Evolutionary conservation across 73 alveolate genomes (phyloP).

Genomic region (Urostyla sp.): DNA sequence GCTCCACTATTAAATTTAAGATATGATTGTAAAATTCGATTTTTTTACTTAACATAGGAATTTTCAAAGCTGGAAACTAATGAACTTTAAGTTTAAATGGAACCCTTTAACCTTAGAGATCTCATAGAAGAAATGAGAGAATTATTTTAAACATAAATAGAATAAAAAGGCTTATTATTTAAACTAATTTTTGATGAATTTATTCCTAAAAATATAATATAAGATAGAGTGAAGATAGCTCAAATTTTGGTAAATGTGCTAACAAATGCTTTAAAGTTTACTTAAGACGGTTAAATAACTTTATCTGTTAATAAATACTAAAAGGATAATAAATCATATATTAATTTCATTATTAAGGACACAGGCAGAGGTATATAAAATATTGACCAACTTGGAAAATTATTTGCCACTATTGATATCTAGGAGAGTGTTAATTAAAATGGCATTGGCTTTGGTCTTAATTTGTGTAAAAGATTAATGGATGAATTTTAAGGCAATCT

Average conservation of each 20-base stretch:
- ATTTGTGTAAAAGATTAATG: slow-evolving; percentile 31
- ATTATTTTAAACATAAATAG: background rate
- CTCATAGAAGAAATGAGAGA: background rate
- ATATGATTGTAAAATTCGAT: slow-evolving; percentile 10
- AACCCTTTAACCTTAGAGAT: slow-evolving; percentile 1
- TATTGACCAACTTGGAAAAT: slow-evolving; percentile 3
- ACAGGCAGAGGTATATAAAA: slow-evolving; percentile 33
- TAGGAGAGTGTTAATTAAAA: slow-evolving; percentile 28
- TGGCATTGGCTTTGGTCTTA: slow-evolving; percentile 53
- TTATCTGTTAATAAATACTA: background rate
- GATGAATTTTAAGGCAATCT: slow-evolving; percentile 29
- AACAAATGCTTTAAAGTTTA: slow-evolving; percentile 51
- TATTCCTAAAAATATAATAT: background rate
- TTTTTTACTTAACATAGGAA: too few relatives aligned
- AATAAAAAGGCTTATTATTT: background rate
- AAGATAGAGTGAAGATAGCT: slow-evolving; percentile 17
- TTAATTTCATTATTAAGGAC: background rate
- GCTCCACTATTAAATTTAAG: slow-evolving; percentile 12
- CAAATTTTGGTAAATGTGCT: slow-evolving; percentile 48
- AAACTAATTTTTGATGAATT: background rate
- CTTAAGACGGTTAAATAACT: slow-evolving; percentile 32
- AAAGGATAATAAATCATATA: background rate
- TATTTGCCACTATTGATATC: slow-evolving; percentile 9
- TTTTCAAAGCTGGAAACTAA: slow-evolving; percentile 41
- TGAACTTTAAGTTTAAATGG: background rate